A percentile compares a stretch with the other conserved stretches of the same genome.
Evolutionary conservation across 352 stramenopile genomes (phyloP).

Genomic region (Phytophthora idaei): DNA sequence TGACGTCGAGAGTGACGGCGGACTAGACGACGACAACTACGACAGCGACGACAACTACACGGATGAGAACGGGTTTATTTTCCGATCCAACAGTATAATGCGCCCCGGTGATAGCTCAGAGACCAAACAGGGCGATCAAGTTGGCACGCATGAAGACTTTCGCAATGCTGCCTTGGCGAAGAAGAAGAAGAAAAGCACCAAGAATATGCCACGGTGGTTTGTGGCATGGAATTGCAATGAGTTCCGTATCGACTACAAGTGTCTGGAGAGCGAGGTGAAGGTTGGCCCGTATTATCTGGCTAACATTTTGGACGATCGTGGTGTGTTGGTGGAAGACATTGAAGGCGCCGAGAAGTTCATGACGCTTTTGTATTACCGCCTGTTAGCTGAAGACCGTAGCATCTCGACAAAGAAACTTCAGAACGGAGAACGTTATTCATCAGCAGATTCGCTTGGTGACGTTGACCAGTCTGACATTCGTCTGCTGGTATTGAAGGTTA

Average conservation of each 20-base stretch:
- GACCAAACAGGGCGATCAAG: slow-evolving; percentile 40
- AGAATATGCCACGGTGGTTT: slow-evolving; percentile 82
- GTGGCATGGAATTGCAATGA: slow-evolving; percentile 89
- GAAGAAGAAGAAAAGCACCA: slow-evolving; percentile 73
- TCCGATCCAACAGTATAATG: slow-evolving; percentile 44
- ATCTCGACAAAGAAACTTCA: slow-evolving; percentile 24
- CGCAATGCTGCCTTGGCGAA: slow-evolving; percentile 44
- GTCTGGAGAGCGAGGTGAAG: slow-evolving; percentile 74
- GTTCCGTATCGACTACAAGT: slow-evolving; percentile 81
- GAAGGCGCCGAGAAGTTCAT: slow-evolving; percentile 81
- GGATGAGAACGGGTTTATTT: slow-evolving; percentile 64
- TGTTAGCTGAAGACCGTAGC: slow-evolving; percentile 70
- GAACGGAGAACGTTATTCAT: slow-evolving; percentile 26
- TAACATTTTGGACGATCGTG: slow-evolving; percentile 81
- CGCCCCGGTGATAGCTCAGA: slow-evolving; percentile 35
- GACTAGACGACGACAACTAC: slow-evolving; percentile 62
- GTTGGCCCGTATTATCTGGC: slow-evolving; percentile 86
- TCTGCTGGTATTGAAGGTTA: slow-evolving; percentile 84
- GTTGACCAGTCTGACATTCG: slow-evolving; percentile 76
- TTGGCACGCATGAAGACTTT: slow-evolving; percentile 41
- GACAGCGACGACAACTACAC: slow-evolving; percentile 76
- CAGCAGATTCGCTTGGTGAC: slow-evolving; percentile 42
- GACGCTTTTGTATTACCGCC: slow-evolving; percentile 86
- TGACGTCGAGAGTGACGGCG: slow-evolving; percentile 68
- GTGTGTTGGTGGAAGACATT: slow-evolving; percentile 81